Evolutionary conservation across 108 stramenopile species (phyloP).

Genomic region (Parietichytrium sp.): DNA sequence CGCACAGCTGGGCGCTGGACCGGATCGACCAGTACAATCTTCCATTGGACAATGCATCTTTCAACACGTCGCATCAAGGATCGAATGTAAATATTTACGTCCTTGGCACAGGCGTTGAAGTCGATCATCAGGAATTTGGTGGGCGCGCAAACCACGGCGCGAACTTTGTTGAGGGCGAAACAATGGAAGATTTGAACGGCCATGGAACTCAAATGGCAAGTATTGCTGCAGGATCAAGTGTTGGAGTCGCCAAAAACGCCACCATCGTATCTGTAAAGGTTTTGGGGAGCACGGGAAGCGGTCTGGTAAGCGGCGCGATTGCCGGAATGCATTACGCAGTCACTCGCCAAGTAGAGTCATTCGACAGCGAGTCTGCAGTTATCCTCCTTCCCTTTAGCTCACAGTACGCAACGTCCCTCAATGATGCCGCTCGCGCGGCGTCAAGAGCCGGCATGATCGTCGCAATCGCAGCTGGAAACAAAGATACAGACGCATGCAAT

Average conservation of each 20-base stretch:
- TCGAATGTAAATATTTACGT: background rate
- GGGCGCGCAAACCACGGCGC: background rate
- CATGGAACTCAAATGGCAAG: constrained; percentile 46
- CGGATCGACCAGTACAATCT: no score
- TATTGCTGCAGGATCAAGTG: constrained; percentile 17
- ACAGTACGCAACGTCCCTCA: background rate
- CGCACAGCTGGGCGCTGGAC: constrained; percentile 15
- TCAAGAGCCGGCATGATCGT: constrained; percentile 13
- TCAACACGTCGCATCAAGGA: background rate
- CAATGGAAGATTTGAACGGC: background rate
- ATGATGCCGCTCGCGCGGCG: background rate
- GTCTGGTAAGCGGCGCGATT: background rate
- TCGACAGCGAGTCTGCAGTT: background rate
- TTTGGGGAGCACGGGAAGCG: background rate
- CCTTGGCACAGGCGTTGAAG: background rate
- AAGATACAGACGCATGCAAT: constrained; percentile 7
- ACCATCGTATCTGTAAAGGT: constrained; percentile 27
- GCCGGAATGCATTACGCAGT: constrained; percentile 2
- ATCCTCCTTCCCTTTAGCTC: constrained; percentile 29
- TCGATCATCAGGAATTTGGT: background rate
- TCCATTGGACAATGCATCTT: no score
- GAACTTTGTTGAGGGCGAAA: background rate
- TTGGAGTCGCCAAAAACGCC: background rate
- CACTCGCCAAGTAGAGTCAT: background rate
- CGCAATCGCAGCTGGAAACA: constrained; percentile 47